Conservation (phyloP, 352 stramenopile genomes). For the Peronospora belbahrii region DNA sequence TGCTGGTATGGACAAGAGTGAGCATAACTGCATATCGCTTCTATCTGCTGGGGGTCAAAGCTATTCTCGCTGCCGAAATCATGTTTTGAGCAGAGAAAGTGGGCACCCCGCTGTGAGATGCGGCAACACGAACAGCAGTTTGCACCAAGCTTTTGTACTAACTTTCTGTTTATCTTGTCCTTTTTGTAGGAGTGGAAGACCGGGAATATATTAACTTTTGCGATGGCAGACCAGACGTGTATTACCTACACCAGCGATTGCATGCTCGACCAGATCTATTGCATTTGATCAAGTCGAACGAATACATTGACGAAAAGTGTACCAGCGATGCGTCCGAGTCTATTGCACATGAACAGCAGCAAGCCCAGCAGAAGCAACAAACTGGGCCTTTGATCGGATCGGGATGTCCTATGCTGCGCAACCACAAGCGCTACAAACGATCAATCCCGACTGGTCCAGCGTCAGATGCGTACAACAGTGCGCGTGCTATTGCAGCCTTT, state of each 20-base stretch:
- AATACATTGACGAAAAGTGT: slow-evolving; percentile 75
- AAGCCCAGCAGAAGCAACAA: slow-evolving; percentile 23
- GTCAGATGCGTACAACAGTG: slow-evolving; percentile 19
- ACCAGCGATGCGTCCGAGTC: slow-evolving; percentile 50
- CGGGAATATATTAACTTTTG: slow-evolving; percentile 78
- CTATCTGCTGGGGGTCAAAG: slow-evolving; percentile 16
- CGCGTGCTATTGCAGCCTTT: slow-evolving; percentile 24
- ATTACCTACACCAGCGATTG: slow-evolving; percentile 71
- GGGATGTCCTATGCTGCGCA: slow-evolving; percentile 23
- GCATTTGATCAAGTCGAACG: slow-evolving; percentile 76
- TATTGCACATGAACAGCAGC: slow-evolving; percentile 31
- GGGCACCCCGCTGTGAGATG: slow-evolving; percentile 11
- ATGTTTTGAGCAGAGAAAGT: slow-evolving; percentile 2
- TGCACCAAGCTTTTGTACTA: slow-evolving; percentile 8
- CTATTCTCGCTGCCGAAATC: not conserved
- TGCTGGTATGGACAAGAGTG: slow-evolving; percentile 78
- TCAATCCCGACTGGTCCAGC: slow-evolving; percentile 21
- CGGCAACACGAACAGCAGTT: not conserved
- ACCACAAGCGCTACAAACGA: slow-evolving; percentile 66
- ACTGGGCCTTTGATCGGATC: slow-evolving; percentile 22
- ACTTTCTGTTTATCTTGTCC: slow-evolving; percentile 11
- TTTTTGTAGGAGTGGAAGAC: slow-evolving; percentile 56
- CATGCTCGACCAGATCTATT: slow-evolving; percentile 64
- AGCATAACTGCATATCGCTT: slow-evolving; percentile 35
- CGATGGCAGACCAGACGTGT: slow-evolving; percentile 62